phyloP scores from a whole-genome alignment of 805 yeast species.

The Tetrapisispora arboricola region DNA sequence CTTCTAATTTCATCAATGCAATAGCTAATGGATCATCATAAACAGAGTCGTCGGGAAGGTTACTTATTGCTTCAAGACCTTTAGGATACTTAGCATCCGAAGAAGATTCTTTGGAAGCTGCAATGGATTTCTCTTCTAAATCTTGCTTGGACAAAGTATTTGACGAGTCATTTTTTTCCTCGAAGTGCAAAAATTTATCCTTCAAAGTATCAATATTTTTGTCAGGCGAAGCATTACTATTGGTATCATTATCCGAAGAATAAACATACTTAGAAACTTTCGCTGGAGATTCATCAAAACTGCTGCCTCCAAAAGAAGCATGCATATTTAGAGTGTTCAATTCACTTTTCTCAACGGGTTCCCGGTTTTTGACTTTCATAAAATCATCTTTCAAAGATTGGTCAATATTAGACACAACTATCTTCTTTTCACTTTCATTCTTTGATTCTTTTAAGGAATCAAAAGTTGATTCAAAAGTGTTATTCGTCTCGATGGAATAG shows the following conservation, averaged over 20 bases:
- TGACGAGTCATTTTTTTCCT: background rate
- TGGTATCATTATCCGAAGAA: conserved; percentile 21
- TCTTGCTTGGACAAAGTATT: background rate
- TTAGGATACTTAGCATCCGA: conserved; percentile 3
- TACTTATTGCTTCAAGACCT: conserved; percentile 47
- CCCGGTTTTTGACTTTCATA: background rate
- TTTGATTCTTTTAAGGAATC: background rate
- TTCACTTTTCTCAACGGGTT: background rate
- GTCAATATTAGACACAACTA: background rate
- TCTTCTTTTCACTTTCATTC: background rate
- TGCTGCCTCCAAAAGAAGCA: background rate
- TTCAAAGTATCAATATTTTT: conserved; percentile 25
- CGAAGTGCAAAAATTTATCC: conserved; percentile 20
- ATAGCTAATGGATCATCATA: conserved; percentile 60
- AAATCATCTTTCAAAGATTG: conserved; percentile 8
- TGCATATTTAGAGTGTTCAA: background rate
- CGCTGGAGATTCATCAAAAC: background rate
- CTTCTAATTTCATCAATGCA: conserved; percentile 73
- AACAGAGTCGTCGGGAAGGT: conserved; percentile 69
- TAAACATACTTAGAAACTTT: conserved; percentile 14
- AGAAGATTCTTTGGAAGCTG: conserved; percentile 3
- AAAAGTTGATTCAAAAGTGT: conserved; percentile 7
- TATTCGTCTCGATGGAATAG: conserved; percentile 19
- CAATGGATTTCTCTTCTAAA: background rate
- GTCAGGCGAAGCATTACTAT: conserved; percentile 25